Conservation (phyloP, 2,329 filamentous ascomycete genomes). For the Penicillium psychrosexuale region DNA sequence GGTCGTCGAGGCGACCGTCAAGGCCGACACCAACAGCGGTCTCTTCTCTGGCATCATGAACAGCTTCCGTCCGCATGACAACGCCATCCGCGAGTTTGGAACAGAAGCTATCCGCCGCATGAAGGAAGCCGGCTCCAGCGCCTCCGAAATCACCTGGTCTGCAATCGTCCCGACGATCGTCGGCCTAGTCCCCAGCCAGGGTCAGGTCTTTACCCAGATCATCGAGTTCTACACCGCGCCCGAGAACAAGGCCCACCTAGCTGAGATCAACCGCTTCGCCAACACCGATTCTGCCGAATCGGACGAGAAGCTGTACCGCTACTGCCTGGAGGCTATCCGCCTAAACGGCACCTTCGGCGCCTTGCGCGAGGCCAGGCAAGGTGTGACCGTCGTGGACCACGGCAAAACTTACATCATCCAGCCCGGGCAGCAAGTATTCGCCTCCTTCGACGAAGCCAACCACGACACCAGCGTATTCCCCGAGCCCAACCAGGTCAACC, state of each 20-base stretch:
- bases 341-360: slow-evolving; percentile 62
- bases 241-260: slow-evolving; percentile 54
- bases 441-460: slow-evolving; percentile 58
- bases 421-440: slow-evolving; percentile 59
- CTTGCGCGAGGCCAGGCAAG: slow-evolving; percentile 54
- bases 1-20: slow-evolving; percentile 63
- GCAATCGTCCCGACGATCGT: slow-evolving; percentile 67
- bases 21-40: slow-evolving; percentile 55
- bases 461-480: slow-evolving; percentile 60
- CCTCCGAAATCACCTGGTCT: slow-evolving; percentile 66
- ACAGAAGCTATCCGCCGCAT: slow-evolving; percentile 63
- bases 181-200: slow-evolving; percentile 68
- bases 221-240: slow-evolving; percentile 69
- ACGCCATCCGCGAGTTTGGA: slow-evolving; percentile 62
- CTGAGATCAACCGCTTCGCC: slow-evolving; percentile 60
- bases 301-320: slow-evolving; percentile 64
- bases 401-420: slow-evolving; percentile 50
- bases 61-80: slow-evolving; percentile 50
- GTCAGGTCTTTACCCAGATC: slow-evolving; percentile 67
- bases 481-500: slow-evolving; percentile 58
- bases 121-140: slow-evolving; percentile 59
- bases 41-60: slow-evolving; percentile 54
- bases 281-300: slow-evolving; percentile 54
- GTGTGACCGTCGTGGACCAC: slow-evolving; percentile 53
- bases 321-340: slow-evolving; percentile 69